These are phyloP conservation scores for Pseudopithomyces chartarum DNA, from an alignment of 2,329 filamentous ascomycete genomes.

Conservation along the genomic window DNA sequence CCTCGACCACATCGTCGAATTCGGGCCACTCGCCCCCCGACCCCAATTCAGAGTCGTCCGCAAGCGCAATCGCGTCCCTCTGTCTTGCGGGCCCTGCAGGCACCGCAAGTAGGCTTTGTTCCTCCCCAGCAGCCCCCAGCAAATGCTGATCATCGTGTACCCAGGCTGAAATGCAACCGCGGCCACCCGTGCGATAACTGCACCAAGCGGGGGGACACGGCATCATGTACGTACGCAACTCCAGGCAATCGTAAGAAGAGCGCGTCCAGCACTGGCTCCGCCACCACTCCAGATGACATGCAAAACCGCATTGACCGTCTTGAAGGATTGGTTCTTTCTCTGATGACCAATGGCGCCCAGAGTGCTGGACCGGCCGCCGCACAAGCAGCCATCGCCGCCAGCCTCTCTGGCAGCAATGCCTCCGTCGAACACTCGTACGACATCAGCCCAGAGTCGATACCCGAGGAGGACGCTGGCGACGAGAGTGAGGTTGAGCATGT, in stretches of 20 bases:
- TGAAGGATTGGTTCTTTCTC: conserved; percentile 85
- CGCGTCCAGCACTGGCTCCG: conserved; percentile 57
- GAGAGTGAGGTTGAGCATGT: conserved; percentile 67
- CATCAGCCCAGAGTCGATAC: conserved; percentile 62
- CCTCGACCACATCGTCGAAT: conserved; percentile 76
- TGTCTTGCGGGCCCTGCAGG: conserved; percentile 90
- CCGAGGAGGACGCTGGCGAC: conserved; percentile 57
- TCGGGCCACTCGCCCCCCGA: conserved; percentile 81
- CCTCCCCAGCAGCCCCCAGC: background rate
- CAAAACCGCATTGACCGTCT: conserved; percentile 96
- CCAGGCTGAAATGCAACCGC: conserved; percentile 87
- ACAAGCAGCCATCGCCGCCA: conserved; percentile 60
- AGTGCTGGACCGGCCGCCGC: conserved; percentile 64
- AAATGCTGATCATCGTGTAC: conserved; percentile 20
- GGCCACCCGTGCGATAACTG: conserved; percentile 93
- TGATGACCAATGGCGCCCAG: conserved; percentile 88
- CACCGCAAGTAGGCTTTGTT: conserved; percentile 75
- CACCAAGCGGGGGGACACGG: conserved; percentile 80
- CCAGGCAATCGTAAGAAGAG: conserved; percentile 73
- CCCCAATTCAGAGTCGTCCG: conserved; percentile 85
- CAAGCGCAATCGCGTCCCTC: conserved; percentile 87
- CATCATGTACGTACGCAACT: conserved; percentile 82
- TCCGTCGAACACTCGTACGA: conserved; percentile 51
- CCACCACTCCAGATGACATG: conserved; percentile 87
- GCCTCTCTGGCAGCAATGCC: conserved; percentile 43